Conservation (phyloP, 2,329 filamentous ascomycete genomes). For the Fusarium pininemorale region DNA sequence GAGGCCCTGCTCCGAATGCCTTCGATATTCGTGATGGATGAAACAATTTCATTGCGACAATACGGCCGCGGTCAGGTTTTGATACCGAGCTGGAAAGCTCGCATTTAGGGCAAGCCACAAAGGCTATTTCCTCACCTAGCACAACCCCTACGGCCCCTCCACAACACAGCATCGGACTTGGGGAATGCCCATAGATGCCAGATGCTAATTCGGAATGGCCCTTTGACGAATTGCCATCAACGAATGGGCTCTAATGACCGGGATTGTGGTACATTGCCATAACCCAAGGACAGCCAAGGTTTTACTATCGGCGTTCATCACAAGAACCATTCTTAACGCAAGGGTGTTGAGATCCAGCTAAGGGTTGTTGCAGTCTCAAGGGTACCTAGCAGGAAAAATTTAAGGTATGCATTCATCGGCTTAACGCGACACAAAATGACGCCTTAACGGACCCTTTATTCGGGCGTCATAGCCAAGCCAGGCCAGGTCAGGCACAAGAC, state of each 20-base stretch:
- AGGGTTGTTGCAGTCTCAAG: background rate
- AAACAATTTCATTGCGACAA: background rate
- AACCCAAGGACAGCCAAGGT: background rate
- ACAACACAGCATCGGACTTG: constrained; percentile 26
- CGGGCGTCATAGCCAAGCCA: constrained; percentile 4
- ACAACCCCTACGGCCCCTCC: background rate
- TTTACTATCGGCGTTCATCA: constrained; percentile 18
- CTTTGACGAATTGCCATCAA: constrained; percentile 35
- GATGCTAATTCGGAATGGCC: constrained; percentile 39
- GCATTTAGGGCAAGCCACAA: constrained; percentile 16
- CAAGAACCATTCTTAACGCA: constrained; percentile 6
- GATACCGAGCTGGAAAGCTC: background rate
- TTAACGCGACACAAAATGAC: constrained; percentile 30
- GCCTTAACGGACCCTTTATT: constrained; percentile 12
- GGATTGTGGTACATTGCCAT: constrained; percentile 14
- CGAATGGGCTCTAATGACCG: background rate
- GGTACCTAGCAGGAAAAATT: background rate
- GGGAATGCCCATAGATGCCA: constrained; percentile 27
- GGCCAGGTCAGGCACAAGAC: constrained; percentile 16
- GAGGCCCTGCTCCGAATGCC: background rate
- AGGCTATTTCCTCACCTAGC: constrained; percentile 4
- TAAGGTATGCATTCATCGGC: constrained; percentile 24
- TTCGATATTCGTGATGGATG: background rate
- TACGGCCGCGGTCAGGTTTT: background rate
- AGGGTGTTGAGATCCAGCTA: constrained; percentile 6